Conservation (phyloP, 352 stramenopile genomes). For the Phytophthora sansomeana region DNA sequence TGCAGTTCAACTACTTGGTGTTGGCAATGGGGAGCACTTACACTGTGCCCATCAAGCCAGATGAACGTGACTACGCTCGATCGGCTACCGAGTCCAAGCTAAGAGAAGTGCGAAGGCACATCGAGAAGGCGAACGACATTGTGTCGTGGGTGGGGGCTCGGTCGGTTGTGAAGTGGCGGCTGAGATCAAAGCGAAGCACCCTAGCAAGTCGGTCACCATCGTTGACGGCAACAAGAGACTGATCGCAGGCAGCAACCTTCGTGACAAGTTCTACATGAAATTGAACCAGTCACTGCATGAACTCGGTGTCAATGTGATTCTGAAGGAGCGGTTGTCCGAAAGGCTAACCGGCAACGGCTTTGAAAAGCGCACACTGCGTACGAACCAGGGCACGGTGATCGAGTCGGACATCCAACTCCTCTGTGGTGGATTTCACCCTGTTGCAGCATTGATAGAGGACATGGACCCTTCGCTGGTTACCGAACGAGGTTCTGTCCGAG, state of each 20-base stretch:
- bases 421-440: slow-evolving; percentile 49
- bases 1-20: slow-evolving; percentile 71
- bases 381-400: slow-evolving; percentile 60
- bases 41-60: slow-evolving; percentile 60
- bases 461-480: slow-evolving; percentile 56
- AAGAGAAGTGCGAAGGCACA: slow-evolving; percentile 43
- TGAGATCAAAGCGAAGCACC: slow-evolving; percentile 68
- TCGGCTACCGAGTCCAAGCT: slow-evolving; percentile 44
- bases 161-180: slow-evolving; percentile 69
- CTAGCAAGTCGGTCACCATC: slow-evolving; percentile 69
- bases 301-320: slow-evolving; percentile 59
- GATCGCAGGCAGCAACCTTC: slow-evolving; percentile 39
- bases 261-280: slow-evolving; percentile 44
- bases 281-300: slow-evolving; percentile 34
- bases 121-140: slow-evolving; percentile 38
- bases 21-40: slow-evolving; percentile 70
- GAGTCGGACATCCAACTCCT: slow-evolving; percentile 64
- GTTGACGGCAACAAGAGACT: slow-evolving; percentile 48
- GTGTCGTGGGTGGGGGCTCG: slow-evolving; percentile 57
- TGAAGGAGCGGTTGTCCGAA: slow-evolving; percentile 51
- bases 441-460: slow-evolving; percentile 38
- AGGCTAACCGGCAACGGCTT: slow-evolving; percentile 21
- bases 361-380: slow-evolving; percentile 49
- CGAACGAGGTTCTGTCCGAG: slow-evolving; percentile 46
- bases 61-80: slow-evolving; percentile 30